A percentile compares a stretch with the other conserved stretches of the same genome.
These are phyloP conservation scores for Tetrapyrgos nigripes DNA, from an alignment of 1,284 basidiomycete genomes.

Conservation along the genomic window DNA sequence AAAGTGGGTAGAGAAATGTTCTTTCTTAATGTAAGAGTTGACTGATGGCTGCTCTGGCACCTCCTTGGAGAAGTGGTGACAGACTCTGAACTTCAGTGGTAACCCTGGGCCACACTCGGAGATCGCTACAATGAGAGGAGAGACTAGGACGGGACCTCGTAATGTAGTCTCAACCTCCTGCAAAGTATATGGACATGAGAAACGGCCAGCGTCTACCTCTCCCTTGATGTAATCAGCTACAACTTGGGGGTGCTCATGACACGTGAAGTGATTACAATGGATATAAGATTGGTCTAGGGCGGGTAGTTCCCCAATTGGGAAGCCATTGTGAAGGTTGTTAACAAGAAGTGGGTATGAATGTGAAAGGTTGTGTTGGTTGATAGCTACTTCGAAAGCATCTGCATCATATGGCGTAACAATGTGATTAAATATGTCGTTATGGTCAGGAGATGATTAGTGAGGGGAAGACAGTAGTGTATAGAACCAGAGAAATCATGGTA, in stretches of 20 bases:
- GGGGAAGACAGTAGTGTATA: background rate
- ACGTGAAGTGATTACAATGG: constrained; percentile 13
- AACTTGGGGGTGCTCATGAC: background rate
- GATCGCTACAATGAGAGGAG: constrained; percentile 26
- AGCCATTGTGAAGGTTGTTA: constrained; percentile 15
- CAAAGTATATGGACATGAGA: constrained; percentile 5
- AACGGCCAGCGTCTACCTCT: background rate
- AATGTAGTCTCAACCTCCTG: constrained; percentile 23
- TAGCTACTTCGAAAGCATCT: background rate
- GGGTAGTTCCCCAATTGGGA: constrained; percentile 21
- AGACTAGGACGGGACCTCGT: constrained; percentile 25
- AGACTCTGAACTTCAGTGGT: constrained; percentile 27
- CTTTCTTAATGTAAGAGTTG: constrained; percentile 37
- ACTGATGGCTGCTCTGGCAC: constrained; percentile 22
- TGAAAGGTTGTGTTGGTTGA: constrained; percentile 8
- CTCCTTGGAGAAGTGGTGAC: constrained; percentile 29
- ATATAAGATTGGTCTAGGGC: constrained; percentile 9
- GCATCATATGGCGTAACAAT: constrained; percentile 6
- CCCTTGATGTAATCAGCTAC: constrained; percentile 7
- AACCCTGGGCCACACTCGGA: constrained; percentile 21
- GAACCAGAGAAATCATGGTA: background rate
- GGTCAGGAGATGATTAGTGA: background rate
- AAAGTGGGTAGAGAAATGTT: constrained; percentile 37
- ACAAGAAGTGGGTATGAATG: constrained; percentile 35
- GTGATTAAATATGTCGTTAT: background rate